Base-by-base conservation (phyloP, 148 eudicot species). In the Agrostemma githago region DNA sequence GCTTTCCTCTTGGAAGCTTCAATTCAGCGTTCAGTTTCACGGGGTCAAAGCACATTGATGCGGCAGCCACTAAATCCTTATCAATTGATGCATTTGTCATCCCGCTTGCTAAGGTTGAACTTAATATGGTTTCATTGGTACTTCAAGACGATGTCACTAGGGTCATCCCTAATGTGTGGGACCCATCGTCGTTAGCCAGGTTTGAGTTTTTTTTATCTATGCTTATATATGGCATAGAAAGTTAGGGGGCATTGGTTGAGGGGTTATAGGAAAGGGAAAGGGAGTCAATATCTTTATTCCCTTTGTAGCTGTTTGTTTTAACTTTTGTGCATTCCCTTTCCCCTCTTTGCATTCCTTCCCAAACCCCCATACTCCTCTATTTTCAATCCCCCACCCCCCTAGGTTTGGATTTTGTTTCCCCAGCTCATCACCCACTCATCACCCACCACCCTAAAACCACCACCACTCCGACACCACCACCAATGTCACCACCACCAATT, bases 121-220 rank as follows among this genome's bases (percentile, higher is more conserved):
- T 93, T 15, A 65, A 38, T 39, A 85, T 67, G 38, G 76, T 82
- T 70, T 77, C 86, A 6, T 72, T 86, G 72, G 84, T 81, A 70
- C 82, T 93, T 77, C 85, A 84, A 62, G 97, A 91, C 53, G 84
- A 81, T 78, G 91, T 93, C 62, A 85, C 71, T 73, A 71, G 72
- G 74, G 95, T 95, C 69, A 85, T 93, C 34, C 97, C 98, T 70
- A 73, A 78, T 73, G 76, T 85, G 0, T 93, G 98, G 98, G 97
- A 93, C 72, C 98, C 98, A 56, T 89, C 92, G 7, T 82, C 90
- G 62, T 83, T 93, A 72, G 91, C 98, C 60, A 86, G 98, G 98
- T 89, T 87, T 70, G 56, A 0, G 42, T 37, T 43, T 75, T 46
- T 26, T 77, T 68, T 20, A 39, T 20, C 48, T 67, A 42, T 40